Evolutionary conservation across 305 asterid genomes (phyloP).

Genomic region (Fraxinus nigra): DNA sequence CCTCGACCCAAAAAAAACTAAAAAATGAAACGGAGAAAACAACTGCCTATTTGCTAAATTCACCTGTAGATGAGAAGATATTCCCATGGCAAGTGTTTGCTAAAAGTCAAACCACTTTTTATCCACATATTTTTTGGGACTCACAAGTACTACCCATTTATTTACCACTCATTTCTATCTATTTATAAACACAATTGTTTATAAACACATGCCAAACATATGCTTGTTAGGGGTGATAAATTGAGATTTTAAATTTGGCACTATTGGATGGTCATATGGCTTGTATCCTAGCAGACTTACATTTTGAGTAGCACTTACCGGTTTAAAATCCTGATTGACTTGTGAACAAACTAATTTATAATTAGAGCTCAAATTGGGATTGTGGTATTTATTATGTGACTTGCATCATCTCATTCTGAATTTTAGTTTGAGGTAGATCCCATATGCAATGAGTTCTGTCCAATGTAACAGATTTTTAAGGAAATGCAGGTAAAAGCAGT

Average conservation of each 20-base stretch:
- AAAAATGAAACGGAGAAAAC: neutral
- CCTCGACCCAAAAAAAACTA: neutral
- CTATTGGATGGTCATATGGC: neutral
- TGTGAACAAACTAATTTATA: neutral
- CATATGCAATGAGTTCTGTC: neutral
- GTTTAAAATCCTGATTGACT: neutral
- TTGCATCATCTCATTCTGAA: neutral
- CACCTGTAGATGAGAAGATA: neutral
- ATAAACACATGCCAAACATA: neutral
- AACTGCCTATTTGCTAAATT: neutral
- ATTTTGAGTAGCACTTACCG: neutral
- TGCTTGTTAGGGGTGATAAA: neutral
- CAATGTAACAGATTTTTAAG: neutral
- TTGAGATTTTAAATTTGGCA: neutral
- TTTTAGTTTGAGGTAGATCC: neutral
- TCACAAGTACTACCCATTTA: neutral
- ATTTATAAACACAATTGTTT: neutral
- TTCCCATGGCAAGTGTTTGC: neutral
- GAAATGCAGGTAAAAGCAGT: constrained; percentile 69
- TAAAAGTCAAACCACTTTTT: neutral
- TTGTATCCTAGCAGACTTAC: neutral
- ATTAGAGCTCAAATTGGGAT: neutral
- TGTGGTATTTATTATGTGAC: neutral
- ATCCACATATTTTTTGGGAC: neutral
- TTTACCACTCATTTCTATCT: neutral